Evolutionary conservation across 768 basidiomycete species (phyloP).

Genomic region (Kwoniella heveanensis): DNA sequence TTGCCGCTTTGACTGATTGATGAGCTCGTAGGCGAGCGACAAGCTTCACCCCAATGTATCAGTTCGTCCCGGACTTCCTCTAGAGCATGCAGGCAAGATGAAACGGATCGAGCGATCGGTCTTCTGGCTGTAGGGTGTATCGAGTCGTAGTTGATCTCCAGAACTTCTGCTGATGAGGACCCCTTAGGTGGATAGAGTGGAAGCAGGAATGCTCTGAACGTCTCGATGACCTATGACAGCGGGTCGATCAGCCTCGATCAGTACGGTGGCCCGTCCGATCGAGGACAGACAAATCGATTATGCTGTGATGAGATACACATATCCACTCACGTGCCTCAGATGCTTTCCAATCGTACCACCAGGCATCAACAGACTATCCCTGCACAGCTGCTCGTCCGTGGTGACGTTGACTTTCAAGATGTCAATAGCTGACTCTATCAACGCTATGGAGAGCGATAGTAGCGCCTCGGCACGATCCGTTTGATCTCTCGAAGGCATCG

Average conservation of each 20-base stretch:
- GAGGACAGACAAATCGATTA: too few relatives aligned
- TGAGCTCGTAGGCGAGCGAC: background rate
- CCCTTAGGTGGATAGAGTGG: slow-evolving; percentile 16
- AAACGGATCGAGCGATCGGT: slow-evolving; percentile 29
- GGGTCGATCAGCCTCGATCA: too few relatives aligned
- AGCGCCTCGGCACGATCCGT: slow-evolving; percentile 42
- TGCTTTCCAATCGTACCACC: slow-evolving; percentile 50
- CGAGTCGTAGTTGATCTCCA: slow-evolving; percentile 46
- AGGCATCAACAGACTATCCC: slow-evolving; percentile 42
- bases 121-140: slow-evolving; percentile 31
- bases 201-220: slow-evolving; percentile 39
- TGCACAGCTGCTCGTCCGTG: slow-evolving; percentile 33
- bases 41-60: slow-evolving; percentile 25
- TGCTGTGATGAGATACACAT: background rate
- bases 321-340: slow-evolving; percentile 44
- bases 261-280: too few relatives aligned
- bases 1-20: background rate
- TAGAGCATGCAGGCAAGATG: slow-evolving; percentile 31
- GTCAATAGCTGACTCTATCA: slow-evolving; percentile 44
- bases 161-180: background rate
- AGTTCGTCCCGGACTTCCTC: slow-evolving; percentile 27
- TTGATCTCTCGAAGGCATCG: slow-evolving; percentile 23
- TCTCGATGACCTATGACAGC: slow-evolving; percentile 43
- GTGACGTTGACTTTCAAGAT: slow-evolving; percentile 30
- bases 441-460: slow-evolving; percentile 36